Percentiles rank a stretch among this genome's conserved stretches.
These are phyloP conservation scores for Zoysia pacifica DNA, from an alignment of 176 grass and related monocot genomes.

Conservation along the genomic window DNA sequence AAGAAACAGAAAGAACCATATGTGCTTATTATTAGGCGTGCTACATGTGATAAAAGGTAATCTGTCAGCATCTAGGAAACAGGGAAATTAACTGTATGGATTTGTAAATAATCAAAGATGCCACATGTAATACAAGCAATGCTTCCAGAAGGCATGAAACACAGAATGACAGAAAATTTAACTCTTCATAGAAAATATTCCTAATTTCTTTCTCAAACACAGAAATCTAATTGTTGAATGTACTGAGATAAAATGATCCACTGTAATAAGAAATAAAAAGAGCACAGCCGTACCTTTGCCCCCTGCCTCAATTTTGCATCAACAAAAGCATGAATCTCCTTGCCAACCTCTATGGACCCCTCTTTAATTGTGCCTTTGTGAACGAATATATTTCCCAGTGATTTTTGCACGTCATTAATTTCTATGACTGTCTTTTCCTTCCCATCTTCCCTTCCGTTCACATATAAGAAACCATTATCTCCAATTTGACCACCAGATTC, in stretches of 20 bases:
- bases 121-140: background rate
- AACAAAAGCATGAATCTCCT: constrained; percentile 79
- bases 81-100: background rate
- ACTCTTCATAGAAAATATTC: background rate
- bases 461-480: constrained; percentile 82
- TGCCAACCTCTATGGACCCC: constrained; percentile 74
- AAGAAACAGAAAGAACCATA: constrained; percentile 21
- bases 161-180: background rate
- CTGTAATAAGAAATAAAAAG: background rate
- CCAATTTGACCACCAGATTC: constrained; percentile 97
- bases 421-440: constrained; percentile 63
- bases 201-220: constrained; percentile 21
- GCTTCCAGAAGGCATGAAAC: background rate
- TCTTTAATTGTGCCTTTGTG: constrained; percentile 89
- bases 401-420: constrained; percentile 91
- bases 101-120: constrained; percentile 18
- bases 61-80: constrained; percentile 2
- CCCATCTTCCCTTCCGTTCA: constrained; percentile 52
- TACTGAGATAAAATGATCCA: background rate
- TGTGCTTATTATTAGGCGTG: constrained; percentile 1
- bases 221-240: constrained; percentile 9
- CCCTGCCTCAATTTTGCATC: constrained; percentile 82
- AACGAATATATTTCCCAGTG: constrained; percentile 89
- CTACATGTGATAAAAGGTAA: constrained; percentile 15
- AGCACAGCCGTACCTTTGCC: constrained; percentile 59